Percentiles rank a stretch among this genome's conserved stretches.
Evolutionary conservation across 2,329 filamentous ascomycete genomes (phyloP).

Genomic region (Rhytidhysteron rufulum): DNA sequence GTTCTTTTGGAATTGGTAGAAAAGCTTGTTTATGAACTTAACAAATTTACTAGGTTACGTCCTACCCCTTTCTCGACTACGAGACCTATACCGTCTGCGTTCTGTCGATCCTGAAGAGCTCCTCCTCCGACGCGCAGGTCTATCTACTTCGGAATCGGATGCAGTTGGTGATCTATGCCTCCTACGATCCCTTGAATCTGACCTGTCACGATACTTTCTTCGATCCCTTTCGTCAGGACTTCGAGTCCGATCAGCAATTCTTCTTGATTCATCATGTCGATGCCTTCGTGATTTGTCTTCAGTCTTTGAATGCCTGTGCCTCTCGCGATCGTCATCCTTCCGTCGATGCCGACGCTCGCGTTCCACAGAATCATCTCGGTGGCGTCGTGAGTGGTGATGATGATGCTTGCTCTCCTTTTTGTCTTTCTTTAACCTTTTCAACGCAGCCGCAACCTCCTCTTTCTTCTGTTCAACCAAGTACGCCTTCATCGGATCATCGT

Average conservation of each 20-base stretch:
- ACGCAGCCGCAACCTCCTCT: slow-evolving; percentile 73
- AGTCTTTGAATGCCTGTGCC: neutral
- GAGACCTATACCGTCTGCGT: neutral
- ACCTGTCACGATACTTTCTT: neutral
- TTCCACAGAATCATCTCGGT: slow-evolving; percentile 20
- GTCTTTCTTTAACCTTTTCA: slow-evolving; percentile 51
- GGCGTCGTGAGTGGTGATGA: slow-evolving; percentile 32
- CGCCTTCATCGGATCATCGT: slow-evolving; percentile 96
- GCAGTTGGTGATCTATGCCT: neutral
- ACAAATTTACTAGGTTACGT: neutral
- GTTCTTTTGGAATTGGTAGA: too few species aligned
- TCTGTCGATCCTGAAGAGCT: neutral
- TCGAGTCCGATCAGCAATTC: neutral
- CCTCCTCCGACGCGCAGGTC: neutral
- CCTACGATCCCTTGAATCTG: slow-evolving; percentile 1
- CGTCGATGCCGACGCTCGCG: slow-evolving; percentile 6
- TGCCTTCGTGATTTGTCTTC: neutral
- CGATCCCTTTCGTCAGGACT: neutral
- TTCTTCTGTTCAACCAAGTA: slow-evolving; percentile 89
- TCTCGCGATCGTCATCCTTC: neutral
- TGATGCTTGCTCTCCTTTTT: slow-evolving; percentile 46
- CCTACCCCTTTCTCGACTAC: neutral
- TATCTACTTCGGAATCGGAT: slow-evolving; percentile 1
- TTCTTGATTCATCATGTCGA: neutral
- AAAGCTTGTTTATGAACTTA: too few species aligned